These are phyloP conservation scores for Torulaspora maleeae DNA, from an alignment of 805 yeast genomes.

Conservation along the genomic window DNA sequence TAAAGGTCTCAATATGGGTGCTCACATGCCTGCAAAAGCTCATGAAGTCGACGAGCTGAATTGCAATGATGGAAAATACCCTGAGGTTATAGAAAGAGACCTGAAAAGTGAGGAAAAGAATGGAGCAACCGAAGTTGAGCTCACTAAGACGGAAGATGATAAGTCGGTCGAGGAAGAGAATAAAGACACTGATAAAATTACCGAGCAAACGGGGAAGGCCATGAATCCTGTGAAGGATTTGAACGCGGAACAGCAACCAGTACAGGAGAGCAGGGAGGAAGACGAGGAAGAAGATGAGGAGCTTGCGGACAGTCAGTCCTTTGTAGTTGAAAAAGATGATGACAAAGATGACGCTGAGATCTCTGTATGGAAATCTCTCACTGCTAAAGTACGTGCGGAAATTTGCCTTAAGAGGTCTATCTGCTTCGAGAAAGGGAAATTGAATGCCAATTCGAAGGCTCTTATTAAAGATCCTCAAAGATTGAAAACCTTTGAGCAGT, in stretches of 20 bases:
- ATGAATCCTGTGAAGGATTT: slow-evolving; percentile 22
- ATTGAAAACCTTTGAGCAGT: slow-evolving; percentile 53
- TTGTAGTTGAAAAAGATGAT: slow-evolving; percentile 49
- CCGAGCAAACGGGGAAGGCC: slow-evolving; percentile 29
- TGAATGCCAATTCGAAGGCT: slow-evolving; percentile 69
- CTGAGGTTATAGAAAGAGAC: neutral
- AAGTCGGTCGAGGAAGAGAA: neutral
- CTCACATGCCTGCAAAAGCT: slow-evolving; percentile 28
- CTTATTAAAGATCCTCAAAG: slow-evolving; percentile 57
- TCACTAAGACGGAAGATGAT: neutral
- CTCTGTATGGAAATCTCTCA: slow-evolving; percentile 78
- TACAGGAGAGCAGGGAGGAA: slow-evolving; percentile 23
- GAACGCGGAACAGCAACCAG: neutral
- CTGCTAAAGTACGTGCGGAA: slow-evolving; percentile 74
- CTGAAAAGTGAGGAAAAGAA: neutral
- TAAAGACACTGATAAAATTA: slow-evolving; percentile 35
- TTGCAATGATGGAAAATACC: neutral
- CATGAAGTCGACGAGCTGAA: neutral
- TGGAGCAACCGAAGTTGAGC: neutral
- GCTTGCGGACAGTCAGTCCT: slow-evolving; percentile 40
- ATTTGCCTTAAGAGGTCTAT: slow-evolving; percentile 64
- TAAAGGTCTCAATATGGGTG: slow-evolving; percentile 36
- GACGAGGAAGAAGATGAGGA: slow-evolving; percentile 44
- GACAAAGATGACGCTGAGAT: slow-evolving; percentile 67
- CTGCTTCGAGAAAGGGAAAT: slow-evolving; percentile 53